phyloP scores from a whole-genome alignment of 2,329 filamentous ascomycete species.

The Hymenoscyphus infarciens region DNA sequence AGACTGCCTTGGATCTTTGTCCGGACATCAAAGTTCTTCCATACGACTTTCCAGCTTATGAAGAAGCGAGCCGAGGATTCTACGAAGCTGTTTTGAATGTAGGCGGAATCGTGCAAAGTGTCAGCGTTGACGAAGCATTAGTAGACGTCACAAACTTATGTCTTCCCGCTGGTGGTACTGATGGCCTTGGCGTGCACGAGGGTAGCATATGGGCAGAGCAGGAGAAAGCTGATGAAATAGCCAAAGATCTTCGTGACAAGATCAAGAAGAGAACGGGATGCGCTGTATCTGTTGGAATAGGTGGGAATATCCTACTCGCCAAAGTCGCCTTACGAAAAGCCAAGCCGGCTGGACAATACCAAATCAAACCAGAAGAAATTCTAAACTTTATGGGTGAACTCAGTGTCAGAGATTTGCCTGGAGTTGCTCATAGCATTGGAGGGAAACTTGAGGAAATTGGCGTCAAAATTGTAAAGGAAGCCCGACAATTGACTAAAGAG shows the following conservation, averaged over 20 bases:
- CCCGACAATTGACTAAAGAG: conserved; percentile 74
- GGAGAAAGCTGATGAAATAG: conserved; percentile 70
- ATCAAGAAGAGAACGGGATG: conserved; percentile 77
- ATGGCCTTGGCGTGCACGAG: conserved; percentile 62
- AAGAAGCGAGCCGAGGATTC: conserved; percentile 83
- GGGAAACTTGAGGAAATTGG: conserved; percentile 85
- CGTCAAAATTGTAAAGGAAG: conserved; percentile 76
- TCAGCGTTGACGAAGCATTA: conserved; percentile 93
- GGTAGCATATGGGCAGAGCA: conserved; percentile 75
- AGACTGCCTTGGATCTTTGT: conserved; percentile 76
- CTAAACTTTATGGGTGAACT: conserved; percentile 73
- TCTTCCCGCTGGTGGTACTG: conserved; percentile 59
- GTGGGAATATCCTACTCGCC: conserved; percentile 83
- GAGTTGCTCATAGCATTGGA: conserved; percentile 87
- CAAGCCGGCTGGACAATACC: conserved; percentile 90
- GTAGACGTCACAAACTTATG: conserved; percentile 76
- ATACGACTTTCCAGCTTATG: conserved; percentile 93
- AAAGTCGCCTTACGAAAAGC: conserved; percentile 88
- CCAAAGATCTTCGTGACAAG: conserved; percentile 59
- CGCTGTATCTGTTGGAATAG: conserved; percentile 88
- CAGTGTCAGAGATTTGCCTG: conserved; percentile 77
- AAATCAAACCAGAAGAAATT: conserved; percentile 77
- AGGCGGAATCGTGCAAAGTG: conserved; percentile 85
- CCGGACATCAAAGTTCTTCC: conserved; percentile 84
- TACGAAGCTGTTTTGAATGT: conserved; percentile 79